Conservation (phyloP, 2,329 filamentous ascomycete species). For the Ceratocystis albifundus region DNA sequence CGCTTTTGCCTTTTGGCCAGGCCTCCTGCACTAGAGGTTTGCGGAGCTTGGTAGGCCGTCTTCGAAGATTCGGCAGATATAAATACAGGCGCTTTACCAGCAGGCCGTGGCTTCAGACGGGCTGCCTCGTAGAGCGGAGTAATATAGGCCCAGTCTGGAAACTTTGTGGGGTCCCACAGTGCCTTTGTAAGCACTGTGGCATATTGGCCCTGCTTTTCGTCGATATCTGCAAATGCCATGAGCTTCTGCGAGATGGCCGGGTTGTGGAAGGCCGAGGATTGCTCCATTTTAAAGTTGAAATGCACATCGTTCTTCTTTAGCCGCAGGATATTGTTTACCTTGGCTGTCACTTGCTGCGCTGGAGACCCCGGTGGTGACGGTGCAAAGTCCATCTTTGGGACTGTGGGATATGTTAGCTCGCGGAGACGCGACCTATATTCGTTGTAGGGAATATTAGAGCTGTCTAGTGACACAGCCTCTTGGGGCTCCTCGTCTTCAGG, state of each 20-base stretch:
- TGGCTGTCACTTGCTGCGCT: slow-evolving; percentile 43
- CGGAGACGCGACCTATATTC: slow-evolving; percentile 52
- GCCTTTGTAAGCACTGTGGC: slow-evolving; percentile 46
- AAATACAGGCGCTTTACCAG: slow-evolving; percentile 37
- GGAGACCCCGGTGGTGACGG: slow-evolving; percentile 57
- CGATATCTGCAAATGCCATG: slow-evolving; percentile 50
- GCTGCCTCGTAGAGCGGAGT: slow-evolving; percentile 38
- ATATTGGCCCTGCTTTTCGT: slow-evolving; percentile 46
- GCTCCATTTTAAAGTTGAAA: slow-evolving; percentile 64
- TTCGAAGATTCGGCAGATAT: slow-evolving; percentile 30
- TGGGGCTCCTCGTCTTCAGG: slow-evolving; percentile 24
- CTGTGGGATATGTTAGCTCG: slow-evolving; percentile 59
- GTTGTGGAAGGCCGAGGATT: slow-evolving; percentile 56
- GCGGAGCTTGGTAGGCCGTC: slow-evolving; percentile 2
- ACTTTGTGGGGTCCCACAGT: slow-evolving; percentile 46
- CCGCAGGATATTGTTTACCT: slow-evolving; percentile 61
- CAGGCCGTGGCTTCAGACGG: slow-evolving; percentile 36
- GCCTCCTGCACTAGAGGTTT: slow-evolving; percentile 24
- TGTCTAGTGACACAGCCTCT: slow-evolving; percentile 10
- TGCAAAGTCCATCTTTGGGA: slow-evolving; percentile 63
- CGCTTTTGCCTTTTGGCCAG: slow-evolving; percentile 29
- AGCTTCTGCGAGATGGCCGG: slow-evolving; percentile 62
- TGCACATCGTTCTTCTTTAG: slow-evolving; percentile 68
- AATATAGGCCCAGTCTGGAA: slow-evolving; percentile 43
- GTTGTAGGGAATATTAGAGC: slow-evolving; percentile 53